These are phyloP conservation scores for Colletotrichum sp. DNA, from an alignment of 2,329 filamentous ascomycete genomes.

Conservation along the genomic window DNA sequence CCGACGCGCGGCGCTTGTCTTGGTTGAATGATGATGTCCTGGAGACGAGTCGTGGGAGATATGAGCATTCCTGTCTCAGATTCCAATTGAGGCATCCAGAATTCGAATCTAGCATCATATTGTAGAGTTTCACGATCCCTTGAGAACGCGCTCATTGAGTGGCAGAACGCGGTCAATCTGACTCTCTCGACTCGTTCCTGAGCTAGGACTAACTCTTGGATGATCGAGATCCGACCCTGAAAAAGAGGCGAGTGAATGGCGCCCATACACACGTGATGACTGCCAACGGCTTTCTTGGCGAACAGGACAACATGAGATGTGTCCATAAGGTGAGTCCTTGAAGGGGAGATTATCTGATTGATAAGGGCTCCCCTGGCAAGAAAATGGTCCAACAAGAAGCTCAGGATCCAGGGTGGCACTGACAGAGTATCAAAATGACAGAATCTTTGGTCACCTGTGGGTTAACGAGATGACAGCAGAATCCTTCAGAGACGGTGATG, in stretches of 20 bases:
- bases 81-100: not conserved
- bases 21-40: not conserved
- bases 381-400: not conserved
- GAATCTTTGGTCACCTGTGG: not conserved
- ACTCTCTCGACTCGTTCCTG: not conserved
- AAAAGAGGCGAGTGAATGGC: not conserved
- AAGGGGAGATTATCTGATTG: slow-evolving; percentile 12
- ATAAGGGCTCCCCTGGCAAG: not conserved
- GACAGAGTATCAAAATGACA: not conserved
- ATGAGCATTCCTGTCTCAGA: slow-evolving; percentile 7
- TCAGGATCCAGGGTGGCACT: not conserved
- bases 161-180: not conserved
- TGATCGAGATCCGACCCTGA: not conserved
- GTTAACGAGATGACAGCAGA: not conserved
- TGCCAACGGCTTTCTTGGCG: not conserved
- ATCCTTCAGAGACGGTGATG: not conserved
- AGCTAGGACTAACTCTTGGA: not conserved
- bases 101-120: too few relatives aligned
- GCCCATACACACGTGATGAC: not conserved
- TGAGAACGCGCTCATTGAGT: not conserved
- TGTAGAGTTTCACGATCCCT: not conserved
- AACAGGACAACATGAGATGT: not conserved
- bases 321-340: not conserved
- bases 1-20: not conserved
- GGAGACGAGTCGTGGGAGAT: not conserved